phyloP scores from a whole-genome alignment of 352 stramenopile genomes.

The Pythium brassicae region DNA sequence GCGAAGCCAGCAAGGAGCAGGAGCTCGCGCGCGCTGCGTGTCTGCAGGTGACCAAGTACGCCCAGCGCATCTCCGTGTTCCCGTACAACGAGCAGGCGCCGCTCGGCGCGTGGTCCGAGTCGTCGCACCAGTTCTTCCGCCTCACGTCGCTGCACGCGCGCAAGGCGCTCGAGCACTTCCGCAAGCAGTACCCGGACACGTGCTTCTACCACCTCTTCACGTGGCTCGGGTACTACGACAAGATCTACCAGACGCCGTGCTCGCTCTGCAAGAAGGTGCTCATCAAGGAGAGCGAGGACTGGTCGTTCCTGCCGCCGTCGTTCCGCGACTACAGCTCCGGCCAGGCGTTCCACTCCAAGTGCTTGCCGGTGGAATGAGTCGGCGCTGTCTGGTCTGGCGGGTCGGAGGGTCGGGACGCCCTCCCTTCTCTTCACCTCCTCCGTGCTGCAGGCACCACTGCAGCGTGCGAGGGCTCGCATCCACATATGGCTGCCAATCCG shows the following conservation, averaged over 20 bases:
- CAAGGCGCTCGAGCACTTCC: slow-evolving; percentile 79
- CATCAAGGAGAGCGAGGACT: slow-evolving; percentile 76
- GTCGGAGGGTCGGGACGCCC: no score
- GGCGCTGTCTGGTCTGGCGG: no score
- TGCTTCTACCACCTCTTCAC: slow-evolving; percentile 87
- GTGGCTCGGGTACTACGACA: slow-evolving; percentile 85
- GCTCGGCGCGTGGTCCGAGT: slow-evolving; percentile 79
- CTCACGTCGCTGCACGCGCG: slow-evolving; percentile 70
- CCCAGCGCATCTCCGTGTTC: slow-evolving; percentile 75
- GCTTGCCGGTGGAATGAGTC: slow-evolving; percentile 48
- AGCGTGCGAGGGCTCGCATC: no score
- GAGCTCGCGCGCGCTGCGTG: slow-evolving; percentile 67
- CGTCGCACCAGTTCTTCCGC: slow-evolving; percentile 74
- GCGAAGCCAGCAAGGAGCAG: slow-evolving; percentile 79
- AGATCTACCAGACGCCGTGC: slow-evolving; percentile 86
- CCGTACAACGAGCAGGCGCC: slow-evolving; percentile 76
- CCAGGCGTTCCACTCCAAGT: slow-evolving; percentile 82
- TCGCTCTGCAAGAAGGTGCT: slow-evolving; percentile 84
- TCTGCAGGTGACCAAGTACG: slow-evolving; percentile 83
- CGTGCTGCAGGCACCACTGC: no score
- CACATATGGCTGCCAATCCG: no score
- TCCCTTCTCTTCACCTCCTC: no score
- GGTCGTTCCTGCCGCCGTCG: slow-evolving; percentile 75
- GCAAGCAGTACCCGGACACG: slow-evolving; percentile 80
- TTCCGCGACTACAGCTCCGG: slow-evolving; percentile 82